Evolutionary conservation across 345 rosid species (phyloP).

Genomic region (Dimocarpus longan): DNA sequence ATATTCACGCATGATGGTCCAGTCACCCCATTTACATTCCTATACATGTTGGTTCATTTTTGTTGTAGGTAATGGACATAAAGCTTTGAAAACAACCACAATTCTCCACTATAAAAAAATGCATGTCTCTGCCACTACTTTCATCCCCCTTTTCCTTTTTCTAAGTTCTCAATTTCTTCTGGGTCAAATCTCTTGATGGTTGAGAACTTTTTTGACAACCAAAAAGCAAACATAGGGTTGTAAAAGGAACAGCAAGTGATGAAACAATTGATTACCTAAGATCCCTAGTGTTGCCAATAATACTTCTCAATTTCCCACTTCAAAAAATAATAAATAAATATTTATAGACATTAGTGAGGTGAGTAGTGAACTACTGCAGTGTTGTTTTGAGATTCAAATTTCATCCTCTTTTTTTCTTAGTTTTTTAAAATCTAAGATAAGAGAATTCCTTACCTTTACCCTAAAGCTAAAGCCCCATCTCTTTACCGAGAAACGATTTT

Average conservation of each 20-base stretch:
- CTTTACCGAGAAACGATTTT: conserved; percentile 9
- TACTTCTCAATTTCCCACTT: background rate
- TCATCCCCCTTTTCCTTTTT: background rate
- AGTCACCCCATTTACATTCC: background rate
- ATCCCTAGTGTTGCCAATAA: background rate
- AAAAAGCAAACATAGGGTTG: background rate
- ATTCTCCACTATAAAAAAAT: conserved; percentile 32
- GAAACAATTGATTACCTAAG: background rate
- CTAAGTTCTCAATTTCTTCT: background rate
- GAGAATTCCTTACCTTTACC: conserved; percentile 34
- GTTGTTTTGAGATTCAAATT: conserved; percentile 17
- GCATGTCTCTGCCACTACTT: conserved; percentile 33
- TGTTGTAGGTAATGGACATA: conserved; percentile 9
- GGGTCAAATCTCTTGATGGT: conserved; percentile 32
- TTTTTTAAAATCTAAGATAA: conserved; percentile 26
- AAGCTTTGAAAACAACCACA: conserved; percentile 25
- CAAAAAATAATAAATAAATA: background rate
- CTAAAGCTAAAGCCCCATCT: conserved; percentile 30
- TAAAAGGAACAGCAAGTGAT: background rate
- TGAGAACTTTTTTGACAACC: conserved; percentile 32
- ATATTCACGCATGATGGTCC: background rate
- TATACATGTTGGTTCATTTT: background rate
- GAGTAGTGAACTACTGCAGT: background rate
- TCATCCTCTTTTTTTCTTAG: background rate
- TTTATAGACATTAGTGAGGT: background rate